Base-by-base conservation (phyloP, 352 stramenopile genomes). In the Phytophthora aleatoria region DNA sequence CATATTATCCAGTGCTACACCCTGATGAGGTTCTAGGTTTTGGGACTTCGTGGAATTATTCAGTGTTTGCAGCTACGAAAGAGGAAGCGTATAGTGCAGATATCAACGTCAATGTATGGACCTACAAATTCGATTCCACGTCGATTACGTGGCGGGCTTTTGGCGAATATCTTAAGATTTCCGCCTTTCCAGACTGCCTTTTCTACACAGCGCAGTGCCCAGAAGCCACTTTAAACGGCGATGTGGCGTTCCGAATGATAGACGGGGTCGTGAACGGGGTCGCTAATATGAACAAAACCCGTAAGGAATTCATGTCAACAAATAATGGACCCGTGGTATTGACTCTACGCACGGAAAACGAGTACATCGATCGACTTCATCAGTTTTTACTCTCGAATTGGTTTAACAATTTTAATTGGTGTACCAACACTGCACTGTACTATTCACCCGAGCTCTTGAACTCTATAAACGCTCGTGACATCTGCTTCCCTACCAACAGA, bases 81-180 rank as follows among this genome's bases (percentile, higher is more conserved):
- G 20, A 43, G 0, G 55, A 74, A n/a, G 52, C 56, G 3, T 48
- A 13, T 1, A 28, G 15, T 31, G 24, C 48, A 0, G 53, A 45
- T 10, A 5, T 35, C 0, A 65, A 39, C 1, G 61, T 50, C 3
- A 48, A 44, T 2, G 57, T 82, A 0, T 79, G 74, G 74, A 61
- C 44, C 26, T 82, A 82, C 63, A 82, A 82, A 50, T 76, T 66
- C 1, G 71, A 82, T 13, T 76, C 71, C 2, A 79, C 68, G 3
- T 82, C 74, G 0, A 63, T 77, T 27, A 24, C 15, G 0, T 76
- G 62, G 61, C 71, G 71, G 1, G 63, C 74, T 3, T 76, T 82
- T 44, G 71, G 54, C 10, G 49, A 48, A 1, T 44, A 71, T 16
- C 62, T 73, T 10, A 8, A 9, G 1, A 27, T 79, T 3, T 3